Conservation (phyloP, 805 yeast species). For the Lipomyces japonicus region DNA sequence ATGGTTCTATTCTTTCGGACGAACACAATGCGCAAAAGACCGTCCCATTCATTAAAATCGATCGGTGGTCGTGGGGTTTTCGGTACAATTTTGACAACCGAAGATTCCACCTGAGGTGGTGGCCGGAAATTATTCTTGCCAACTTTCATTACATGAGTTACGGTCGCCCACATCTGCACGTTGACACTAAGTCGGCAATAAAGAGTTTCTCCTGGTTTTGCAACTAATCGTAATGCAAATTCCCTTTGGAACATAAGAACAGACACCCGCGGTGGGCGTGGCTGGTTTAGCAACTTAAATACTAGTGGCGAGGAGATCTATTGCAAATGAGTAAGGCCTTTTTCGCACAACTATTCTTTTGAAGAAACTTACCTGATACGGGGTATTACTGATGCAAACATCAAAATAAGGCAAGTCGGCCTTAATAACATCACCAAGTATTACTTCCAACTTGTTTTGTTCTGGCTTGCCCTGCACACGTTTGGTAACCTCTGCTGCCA, state of each 20-base stretch:
- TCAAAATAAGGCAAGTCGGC: conserved; percentile 92
- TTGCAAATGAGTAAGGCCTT: neutral
- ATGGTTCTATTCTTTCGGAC: conserved; percentile 91
- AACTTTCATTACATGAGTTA: conserved; percentile 96
- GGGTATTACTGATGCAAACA: conserved; percentile 94
- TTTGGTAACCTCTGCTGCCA: conserved; percentile 98
- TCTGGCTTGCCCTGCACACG: conserved; percentile 96
- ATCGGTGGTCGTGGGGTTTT: conserved; percentile 91
- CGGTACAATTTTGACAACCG: conserved; percentile 90
- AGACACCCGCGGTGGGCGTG: conserved; percentile 90
- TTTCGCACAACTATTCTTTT: neutral
- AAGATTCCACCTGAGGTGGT: conserved; percentile 97
- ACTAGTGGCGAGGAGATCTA: conserved; percentile 89
- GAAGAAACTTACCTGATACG: conserved; percentile 60
- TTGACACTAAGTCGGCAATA: conserved; percentile 93
- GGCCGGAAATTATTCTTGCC: conserved; percentile 96
- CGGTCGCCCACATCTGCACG: conserved; percentile 99
- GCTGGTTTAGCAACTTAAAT: conserved; percentile 83
- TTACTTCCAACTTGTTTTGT: conserved; percentile 84
- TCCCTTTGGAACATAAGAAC: conserved; percentile 97
- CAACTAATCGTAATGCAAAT: conserved; percentile 87
- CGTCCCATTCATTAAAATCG: conserved; percentile 96
- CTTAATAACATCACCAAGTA: conserved; percentile 94
- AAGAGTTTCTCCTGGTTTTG: conserved; percentile 92
- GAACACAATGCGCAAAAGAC: conserved; percentile 82